These are phyloP conservation scores for Tetrahymena malaccensis DNA, from an alignment of 73 alveolate species.

Conservation along the genomic window DNA sequence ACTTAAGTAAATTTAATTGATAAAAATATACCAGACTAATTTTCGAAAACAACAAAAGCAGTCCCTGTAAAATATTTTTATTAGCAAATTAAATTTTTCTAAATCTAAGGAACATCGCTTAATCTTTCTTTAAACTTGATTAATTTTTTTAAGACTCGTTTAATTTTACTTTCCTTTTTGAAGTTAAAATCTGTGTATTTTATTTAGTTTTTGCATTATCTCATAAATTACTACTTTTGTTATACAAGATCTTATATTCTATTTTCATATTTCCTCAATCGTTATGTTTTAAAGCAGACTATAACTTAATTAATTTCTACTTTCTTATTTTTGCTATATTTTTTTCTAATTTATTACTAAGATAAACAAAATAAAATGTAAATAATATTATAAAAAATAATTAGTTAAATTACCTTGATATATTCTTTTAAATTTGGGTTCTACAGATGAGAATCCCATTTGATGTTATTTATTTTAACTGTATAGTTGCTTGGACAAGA, in stretches of 20 bases:
- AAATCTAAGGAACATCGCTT: no score
- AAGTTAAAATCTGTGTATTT: background rate
- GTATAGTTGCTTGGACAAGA: background rate
- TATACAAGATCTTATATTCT: background rate
- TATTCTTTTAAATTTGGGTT: background rate
- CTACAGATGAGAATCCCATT: background rate
- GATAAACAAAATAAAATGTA: background rate
- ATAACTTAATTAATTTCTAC: background rate
- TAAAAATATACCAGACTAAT: background rate
- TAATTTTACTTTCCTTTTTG: background rate
- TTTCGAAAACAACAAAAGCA: background rate
- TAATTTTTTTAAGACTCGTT: background rate
- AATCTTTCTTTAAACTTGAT: background rate
- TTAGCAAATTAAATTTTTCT: background rate
- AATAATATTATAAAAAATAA: background rate
- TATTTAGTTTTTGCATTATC: background rate
- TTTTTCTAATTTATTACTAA: no score
- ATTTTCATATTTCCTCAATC: background rate
- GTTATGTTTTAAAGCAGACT: background rate
- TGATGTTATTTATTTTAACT: background rate
- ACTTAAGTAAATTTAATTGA: no score
- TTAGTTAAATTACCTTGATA: background rate
- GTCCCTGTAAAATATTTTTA: background rate
- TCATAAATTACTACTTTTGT: background rate
- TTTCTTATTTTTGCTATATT: background rate